Evolutionary conservation across 75 land plant species (phyloP).

Genomic region (Picea sitchensis): DNA sequence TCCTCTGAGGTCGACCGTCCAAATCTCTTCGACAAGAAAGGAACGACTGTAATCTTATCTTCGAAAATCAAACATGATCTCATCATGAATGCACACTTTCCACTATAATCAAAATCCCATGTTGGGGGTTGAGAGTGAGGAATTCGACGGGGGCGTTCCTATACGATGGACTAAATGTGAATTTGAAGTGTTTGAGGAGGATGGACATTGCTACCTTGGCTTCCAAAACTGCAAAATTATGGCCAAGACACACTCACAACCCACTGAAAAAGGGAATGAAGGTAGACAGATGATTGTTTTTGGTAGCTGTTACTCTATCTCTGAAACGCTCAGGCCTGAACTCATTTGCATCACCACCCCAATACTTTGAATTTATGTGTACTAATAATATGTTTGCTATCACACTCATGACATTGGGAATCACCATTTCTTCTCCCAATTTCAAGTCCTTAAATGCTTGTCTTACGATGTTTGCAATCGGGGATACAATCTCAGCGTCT

Average conservation of each 20-base stretch:
- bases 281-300: slow-evolving; percentile 31
- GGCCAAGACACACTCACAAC: slow-evolving; percentile 31
- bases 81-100: no score
- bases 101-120: no score
- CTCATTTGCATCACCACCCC: slow-evolving; percentile 63
- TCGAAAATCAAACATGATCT: no score
- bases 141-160: no score
- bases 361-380: slow-evolving; percentile 46
- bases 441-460: slow-evolving; percentile 33
- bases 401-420: slow-evolving; percentile 46
- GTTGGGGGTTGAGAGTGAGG: no score
- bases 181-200: slow-evolving; percentile 14
- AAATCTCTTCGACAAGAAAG: no score
- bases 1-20: no score
- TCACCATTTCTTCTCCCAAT: slow-evolving; percentile 19
- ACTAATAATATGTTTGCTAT: slow-evolving; percentile 38
- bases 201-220: slow-evolving; percentile 21
- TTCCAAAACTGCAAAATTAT: slow-evolving; percentile 26
- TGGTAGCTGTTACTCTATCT: slow-evolving; percentile 30
- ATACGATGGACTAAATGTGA: no score
- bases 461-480: slow-evolving; percentile 15
- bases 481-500: slow-evolving; percentile 52
- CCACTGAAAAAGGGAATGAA: slow-evolving; percentile 33
- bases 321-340: slow-evolving; percentile 59
- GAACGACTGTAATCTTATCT: no score